Evolutionary conservation across 1,284 basidiomycete species (phyloP).

Genomic region (Filobasidium uniguttulatum): DNA sequence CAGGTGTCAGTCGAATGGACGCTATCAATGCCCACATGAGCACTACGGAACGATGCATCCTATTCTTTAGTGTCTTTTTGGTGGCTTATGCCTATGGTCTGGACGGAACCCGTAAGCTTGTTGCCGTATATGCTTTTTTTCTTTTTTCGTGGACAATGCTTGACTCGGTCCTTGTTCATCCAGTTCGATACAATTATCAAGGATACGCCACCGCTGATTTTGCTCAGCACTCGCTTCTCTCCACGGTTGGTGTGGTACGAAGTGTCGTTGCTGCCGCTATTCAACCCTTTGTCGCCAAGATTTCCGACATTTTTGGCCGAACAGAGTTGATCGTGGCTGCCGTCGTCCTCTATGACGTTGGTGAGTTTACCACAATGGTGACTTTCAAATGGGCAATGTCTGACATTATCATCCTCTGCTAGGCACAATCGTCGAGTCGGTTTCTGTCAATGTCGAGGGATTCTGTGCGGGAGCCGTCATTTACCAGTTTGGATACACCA

Average conservation of each 20-base stretch:
- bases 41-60: slow-evolving; percentile 21
- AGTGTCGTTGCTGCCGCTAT: slow-evolving; percentile 24
- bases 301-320: slow-evolving; percentile 37
- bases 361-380: too few relatives aligned
- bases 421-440: slow-evolving; percentile 35
- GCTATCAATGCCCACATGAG: slow-evolving; percentile 27
- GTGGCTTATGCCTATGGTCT: slow-evolving; percentile 33
- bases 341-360: slow-evolving; percentile 33
- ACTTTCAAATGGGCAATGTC: too few relatives aligned
- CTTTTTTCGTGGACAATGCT: too few relatives aligned
- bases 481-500: slow-evolving; percentile 30
- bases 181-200: slow-evolving; percentile 22
- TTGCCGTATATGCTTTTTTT: too few relatives aligned
- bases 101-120: too few relatives aligned
- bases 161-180: too few relatives aligned
- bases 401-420: slow-evolving; percentile 15
- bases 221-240: slow-evolving; percentile 20
- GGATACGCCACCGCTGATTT: neutral
- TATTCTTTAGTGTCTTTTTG: slow-evolving; percentile 36
- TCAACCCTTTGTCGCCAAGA: slow-evolving; percentile 29
- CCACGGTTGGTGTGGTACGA: slow-evolving; percentile 31
- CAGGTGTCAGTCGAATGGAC: slow-evolving; percentile 34
- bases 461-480: slow-evolving; percentile 35
- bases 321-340: slow-evolving; percentile 30
- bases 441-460: slow-evolving; percentile 22